These are phyloP conservation scores for Penicillium sclerotigenum DNA, from an alignment of 2,329 filamentous ascomycete species.

Conservation along the genomic window DNA sequence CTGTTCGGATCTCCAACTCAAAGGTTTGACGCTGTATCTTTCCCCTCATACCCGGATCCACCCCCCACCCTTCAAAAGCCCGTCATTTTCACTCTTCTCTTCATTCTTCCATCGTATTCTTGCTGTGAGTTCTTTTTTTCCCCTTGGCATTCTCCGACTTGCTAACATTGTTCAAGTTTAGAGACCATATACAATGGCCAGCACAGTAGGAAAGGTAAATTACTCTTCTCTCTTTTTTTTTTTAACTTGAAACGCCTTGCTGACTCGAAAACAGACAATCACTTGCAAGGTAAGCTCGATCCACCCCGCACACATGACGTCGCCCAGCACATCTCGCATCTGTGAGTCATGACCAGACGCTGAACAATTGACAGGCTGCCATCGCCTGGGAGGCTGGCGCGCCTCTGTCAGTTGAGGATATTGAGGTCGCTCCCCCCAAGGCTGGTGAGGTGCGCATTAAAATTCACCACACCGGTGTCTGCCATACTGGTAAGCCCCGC, in stretches of 20 bases:
- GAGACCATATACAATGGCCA: conserved; percentile 44
- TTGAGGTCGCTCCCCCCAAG: conserved; percentile 84
- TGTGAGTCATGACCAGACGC: conserved; percentile 14
- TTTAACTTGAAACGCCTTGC: background rate
- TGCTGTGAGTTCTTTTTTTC: conserved; percentile 12
- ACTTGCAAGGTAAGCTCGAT: conserved; percentile 67
- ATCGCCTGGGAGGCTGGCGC: conserved; percentile 97
- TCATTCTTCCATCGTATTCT: conserved; percentile 17
- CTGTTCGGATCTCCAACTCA: conserved; percentile 7
- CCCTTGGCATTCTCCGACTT: background rate
- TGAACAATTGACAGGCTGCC: conserved; percentile 60
- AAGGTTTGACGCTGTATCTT: conserved; percentile 9
- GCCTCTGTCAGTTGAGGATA: conserved; percentile 81
- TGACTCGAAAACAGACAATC: conserved; percentile 63
- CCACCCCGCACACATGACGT: conserved; percentile 15
- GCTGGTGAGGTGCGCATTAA: conserved; percentile 95
- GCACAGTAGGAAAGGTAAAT: conserved; percentile 56
- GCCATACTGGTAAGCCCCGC: conserved; percentile 75
- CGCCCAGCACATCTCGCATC: background rate
- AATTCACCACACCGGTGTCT: conserved; percentile 97
- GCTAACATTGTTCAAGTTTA: background rate
- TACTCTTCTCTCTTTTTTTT: background rate
- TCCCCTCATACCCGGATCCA: conserved; percentile 16
- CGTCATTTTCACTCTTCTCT: conserved; percentile 12
- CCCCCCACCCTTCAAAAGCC: conserved; percentile 19